These are phyloP conservation scores for Colletotrichum echinochloae DNA, from an alignment of 2,329 filamentous ascomycete species.

Conservation along the genomic window DNA sequence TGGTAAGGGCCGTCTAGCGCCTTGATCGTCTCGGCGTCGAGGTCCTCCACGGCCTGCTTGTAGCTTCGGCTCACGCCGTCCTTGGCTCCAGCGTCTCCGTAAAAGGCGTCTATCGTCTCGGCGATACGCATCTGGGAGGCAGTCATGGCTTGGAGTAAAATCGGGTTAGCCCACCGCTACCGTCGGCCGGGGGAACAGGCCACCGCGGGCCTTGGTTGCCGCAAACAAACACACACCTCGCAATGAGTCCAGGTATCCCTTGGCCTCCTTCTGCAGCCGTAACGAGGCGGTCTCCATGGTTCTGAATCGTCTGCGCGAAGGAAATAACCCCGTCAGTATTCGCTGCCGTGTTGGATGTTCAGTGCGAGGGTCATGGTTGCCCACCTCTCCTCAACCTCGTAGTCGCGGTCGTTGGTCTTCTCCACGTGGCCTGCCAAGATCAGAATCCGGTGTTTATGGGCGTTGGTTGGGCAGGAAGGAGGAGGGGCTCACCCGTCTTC, in stretches of 20 bases:
- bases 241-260: slow-evolving; percentile 95
- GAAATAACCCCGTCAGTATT: slow-evolving; percentile 41
- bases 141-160: slow-evolving; percentile 82
- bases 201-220: background rate
- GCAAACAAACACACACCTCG: slow-evolving; percentile 70
- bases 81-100: slow-evolving; percentile 92
- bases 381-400: slow-evolving; percentile 95
- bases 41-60: slow-evolving; percentile 97
- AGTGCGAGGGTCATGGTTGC: slow-evolving; percentile 22
- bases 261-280: slow-evolving; percentile 95
- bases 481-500: slow-evolving; percentile 81
- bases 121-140: slow-evolving; percentile 99
- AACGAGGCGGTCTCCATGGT: slow-evolving; percentile 97
- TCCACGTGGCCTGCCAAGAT: slow-evolving; percentile 83
- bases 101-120: slow-evolving; percentile 99
- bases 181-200: background rate
- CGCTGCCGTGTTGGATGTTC: too few species aligned
- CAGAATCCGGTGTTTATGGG: slow-evolving; percentile 18
- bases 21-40: slow-evolving; percentile 98
- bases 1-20: slow-evolving; percentile 95
- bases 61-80: slow-evolving; percentile 97
- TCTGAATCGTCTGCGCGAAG: slow-evolving; percentile 79
- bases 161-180: slow-evolving; percentile 35
- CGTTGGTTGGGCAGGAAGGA: background rate
- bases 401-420: slow-evolving; percentile 98